phyloP scores from a whole-genome alignment of 2,329 filamentous ascomycete species.

The Akanthomyces uredinophilus region DNA sequence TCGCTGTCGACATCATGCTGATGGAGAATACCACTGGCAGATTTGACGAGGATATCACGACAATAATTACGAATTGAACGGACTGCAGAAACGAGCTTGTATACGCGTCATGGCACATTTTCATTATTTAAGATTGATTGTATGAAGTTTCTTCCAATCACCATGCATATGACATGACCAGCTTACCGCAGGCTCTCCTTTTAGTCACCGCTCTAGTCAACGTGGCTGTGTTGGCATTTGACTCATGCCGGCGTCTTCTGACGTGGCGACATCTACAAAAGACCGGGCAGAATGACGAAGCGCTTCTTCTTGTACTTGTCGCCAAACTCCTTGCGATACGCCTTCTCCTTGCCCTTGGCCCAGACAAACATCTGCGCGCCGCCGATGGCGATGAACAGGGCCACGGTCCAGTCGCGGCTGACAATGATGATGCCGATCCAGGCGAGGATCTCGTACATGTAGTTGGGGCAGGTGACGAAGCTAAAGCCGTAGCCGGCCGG shows the following conservation, averaged over 20 bases:
- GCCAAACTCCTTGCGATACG: conserved; percentile 85
- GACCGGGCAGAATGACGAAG: conserved; percentile 72
- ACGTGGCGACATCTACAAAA: conserved; percentile 49
- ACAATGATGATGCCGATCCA: conserved; percentile 81
- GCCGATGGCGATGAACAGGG: conserved; percentile 70
- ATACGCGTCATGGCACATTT: not conserved
- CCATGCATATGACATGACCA: not conserved
- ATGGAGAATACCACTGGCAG: not conserved
- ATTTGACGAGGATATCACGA: not conserved
- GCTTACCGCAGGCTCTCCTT: not conserved
- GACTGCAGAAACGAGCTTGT: not conserved
- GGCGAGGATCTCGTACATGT: conserved; percentile 84
- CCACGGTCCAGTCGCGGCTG: conserved; percentile 71
- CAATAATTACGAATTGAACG: not conserved
- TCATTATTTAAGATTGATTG: not conserved
- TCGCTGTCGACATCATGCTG: conserved; percentile 30
- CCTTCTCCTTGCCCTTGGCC: conserved; percentile 87
- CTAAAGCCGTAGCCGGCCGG: conserved; percentile 79
- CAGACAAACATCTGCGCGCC: conserved; percentile 76
- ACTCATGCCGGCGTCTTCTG: not conserved
- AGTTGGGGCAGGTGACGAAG: conserved; percentile 93
- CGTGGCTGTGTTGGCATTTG: not conserved
- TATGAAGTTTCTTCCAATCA: not conserved
- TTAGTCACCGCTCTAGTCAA: not conserved
- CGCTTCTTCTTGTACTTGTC: conserved; percentile 95